Percentiles rank a stretch among this genome's conserved stretches.
Evolutionary conservation across 345 rosid species (phyloP).

Genomic region (Ricinus communis): DNA sequence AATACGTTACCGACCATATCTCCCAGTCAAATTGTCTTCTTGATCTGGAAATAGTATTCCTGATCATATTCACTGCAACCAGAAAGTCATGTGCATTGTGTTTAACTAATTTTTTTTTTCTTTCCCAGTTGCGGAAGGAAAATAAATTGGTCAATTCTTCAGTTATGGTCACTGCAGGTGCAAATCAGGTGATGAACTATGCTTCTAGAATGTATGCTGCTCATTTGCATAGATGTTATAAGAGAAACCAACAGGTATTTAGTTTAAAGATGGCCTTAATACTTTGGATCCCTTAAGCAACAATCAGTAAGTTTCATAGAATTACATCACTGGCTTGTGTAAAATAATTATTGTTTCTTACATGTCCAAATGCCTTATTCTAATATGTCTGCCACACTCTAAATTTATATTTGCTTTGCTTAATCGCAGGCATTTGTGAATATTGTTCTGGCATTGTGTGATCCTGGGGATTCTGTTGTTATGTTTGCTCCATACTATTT

Average conservation of each 20-base stretch:
- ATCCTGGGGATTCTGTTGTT: conserved; percentile 82
- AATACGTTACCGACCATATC: not conserved
- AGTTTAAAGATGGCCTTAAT: not conserved
- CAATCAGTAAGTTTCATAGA: not conserved
- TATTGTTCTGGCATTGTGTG: conserved; percentile 80
- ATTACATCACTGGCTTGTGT: not conserved
- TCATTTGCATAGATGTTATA: conserved; percentile 7
- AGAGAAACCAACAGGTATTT: not conserved
- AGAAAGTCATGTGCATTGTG: not conserved
- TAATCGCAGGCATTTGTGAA: conserved; percentile 85
- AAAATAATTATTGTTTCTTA: conserved; percentile 1
- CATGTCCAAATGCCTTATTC: conserved; percentile 2
- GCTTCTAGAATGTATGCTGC: conserved; percentile 1
- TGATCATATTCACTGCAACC: not conserved
- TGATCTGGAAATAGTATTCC: not conserved
- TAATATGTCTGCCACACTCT: not conserved
- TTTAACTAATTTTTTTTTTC: conserved; percentile 10
- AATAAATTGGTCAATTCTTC: conserved; percentile 71
- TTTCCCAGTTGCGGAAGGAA: conserved; percentile 58
- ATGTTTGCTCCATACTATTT: conserved; percentile 99
- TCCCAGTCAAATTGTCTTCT: not conserved
- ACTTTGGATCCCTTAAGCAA: not conserved
- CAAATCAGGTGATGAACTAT: conserved; percentile 80
- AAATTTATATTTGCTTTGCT: conserved; percentile 11
- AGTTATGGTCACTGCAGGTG: conserved; percentile 97